Evolutionary conservation across 2,329 filamentous ascomycete species (phyloP).

Genomic region (Calonectria pauciramosa): DNA sequence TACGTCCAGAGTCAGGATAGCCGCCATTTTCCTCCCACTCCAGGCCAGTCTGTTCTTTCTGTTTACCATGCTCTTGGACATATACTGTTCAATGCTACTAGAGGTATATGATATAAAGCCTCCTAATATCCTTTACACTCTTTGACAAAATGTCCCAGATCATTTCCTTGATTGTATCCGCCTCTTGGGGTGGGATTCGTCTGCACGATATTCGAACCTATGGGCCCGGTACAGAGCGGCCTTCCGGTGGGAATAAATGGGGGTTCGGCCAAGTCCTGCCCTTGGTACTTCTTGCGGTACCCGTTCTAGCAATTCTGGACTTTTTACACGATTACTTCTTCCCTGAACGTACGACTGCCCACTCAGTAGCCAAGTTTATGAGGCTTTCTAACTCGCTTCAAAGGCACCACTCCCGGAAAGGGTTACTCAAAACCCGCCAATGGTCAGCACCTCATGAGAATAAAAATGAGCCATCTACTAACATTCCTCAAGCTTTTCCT

Average conservation of each 20-base stretch:
- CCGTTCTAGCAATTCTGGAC: neutral
- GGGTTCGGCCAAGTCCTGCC: slow-evolving; percentile 1
- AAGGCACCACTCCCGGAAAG: neutral
- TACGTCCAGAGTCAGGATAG: neutral
- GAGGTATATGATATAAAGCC: neutral
- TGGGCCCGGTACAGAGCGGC: neutral
- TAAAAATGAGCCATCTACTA: neutral
- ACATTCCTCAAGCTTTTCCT: neutral
- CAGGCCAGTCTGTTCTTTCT: neutral
- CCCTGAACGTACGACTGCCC: neutral
- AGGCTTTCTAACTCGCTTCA: neutral
- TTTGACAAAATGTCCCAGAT: neutral
- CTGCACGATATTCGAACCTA: neutral
- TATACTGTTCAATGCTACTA: slow-evolving; percentile 6
- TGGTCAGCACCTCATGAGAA: neutral
- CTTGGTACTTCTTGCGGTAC: neutral
- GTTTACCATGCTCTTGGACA: neutral
- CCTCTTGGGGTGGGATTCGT: neutral
- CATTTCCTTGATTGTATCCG: neutral
- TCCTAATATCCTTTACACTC: neutral
- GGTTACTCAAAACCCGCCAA: neutral
- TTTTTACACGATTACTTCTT: neutral
- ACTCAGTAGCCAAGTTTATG: no score
- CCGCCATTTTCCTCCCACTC: neutral
- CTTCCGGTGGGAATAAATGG: neutral